These are phyloP conservation scores for Pythium angustatum DNA, from an alignment of 352 stramenopile species.

Conservation along the genomic window DNA sequence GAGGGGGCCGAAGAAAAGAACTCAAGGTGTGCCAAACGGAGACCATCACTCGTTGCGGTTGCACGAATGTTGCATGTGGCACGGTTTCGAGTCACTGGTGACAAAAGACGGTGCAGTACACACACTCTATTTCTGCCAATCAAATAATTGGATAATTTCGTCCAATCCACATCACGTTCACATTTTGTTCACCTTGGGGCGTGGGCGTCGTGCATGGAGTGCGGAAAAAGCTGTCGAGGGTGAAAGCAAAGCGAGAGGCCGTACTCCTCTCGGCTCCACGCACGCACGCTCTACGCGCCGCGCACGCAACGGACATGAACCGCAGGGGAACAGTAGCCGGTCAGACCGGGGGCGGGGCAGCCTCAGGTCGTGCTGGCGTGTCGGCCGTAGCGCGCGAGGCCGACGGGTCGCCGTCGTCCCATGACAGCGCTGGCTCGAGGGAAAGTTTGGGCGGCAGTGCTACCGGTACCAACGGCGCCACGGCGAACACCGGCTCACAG, in stretches of 20 bases:
- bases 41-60: constrained; percentile 16
- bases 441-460: constrained; percentile 7
- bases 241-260: constrained; percentile 7
- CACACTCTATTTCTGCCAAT: constrained; percentile 31
- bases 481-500: constrained; percentile 29
- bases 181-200: constrained; percentile 31
- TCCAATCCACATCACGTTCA: constrained; percentile 18
- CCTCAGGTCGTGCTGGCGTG: not conserved
- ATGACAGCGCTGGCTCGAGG: constrained; percentile 16
- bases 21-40: not conserved
- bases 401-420: constrained; percentile 30
- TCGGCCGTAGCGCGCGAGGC: constrained; percentile 8
- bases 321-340: constrained; percentile 15
- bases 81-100: no score
- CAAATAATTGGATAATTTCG: constrained; percentile 14
- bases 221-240: constrained; percentile 28
- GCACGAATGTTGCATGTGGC: constrained; percentile 6
- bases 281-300: not conserved
- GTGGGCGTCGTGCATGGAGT: constrained; percentile 25
- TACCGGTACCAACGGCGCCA: not conserved
- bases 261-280: constrained; percentile 6
- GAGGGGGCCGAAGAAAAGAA: not conserved
- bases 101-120: not conserved
- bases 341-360: constrained; percentile 2
- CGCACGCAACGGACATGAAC: constrained; percentile 12